A percentile compares a stretch with the other conserved stretches of the same genome.
Conservation (phyloP, 345 rosid genomes). For the Ailanthus altissimus region DNA sequence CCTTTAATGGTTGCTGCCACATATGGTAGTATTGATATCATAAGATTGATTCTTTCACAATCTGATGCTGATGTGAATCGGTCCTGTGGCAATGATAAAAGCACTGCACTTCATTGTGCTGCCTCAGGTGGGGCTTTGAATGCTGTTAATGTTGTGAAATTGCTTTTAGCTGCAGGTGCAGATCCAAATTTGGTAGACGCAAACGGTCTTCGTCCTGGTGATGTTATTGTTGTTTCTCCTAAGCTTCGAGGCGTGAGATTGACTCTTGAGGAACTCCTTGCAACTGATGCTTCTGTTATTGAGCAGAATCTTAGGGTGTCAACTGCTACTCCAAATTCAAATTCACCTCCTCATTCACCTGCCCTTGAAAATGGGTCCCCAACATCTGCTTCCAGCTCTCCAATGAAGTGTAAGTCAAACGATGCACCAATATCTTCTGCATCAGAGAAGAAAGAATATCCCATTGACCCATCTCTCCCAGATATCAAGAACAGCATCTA, state of each 20-base stretch:
- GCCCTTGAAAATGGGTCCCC: constrained; percentile 60
- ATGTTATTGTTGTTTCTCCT: constrained; percentile 80
- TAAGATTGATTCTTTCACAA: constrained; percentile 64
- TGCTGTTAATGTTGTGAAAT: constrained; percentile 69
- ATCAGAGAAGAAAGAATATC: constrained; percentile 84
- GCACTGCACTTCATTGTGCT: constrained; percentile 95
- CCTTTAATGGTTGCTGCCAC: constrained; percentile 96
- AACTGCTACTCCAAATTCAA: constrained; percentile 32
- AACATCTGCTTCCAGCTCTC: constrained; percentile 51
- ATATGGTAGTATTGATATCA: constrained; percentile 77
- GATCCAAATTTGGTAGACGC: constrained; percentile 64
- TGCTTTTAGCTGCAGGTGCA: constrained; percentile 83
- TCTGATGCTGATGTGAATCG: constrained; percentile 79
- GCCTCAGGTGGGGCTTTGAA: constrained; percentile 85
- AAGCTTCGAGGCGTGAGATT: constrained; percentile 56
- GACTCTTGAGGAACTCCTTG: constrained; percentile 70
- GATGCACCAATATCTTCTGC: constrained; percentile 33
- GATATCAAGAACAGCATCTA: constrained; percentile 95
- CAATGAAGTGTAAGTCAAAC: constrained; percentile 38
- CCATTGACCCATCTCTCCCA: constrained; percentile 89
- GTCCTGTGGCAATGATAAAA: constrained; percentile 59
- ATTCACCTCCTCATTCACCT: constrained; percentile 66
- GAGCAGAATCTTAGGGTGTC: constrained; percentile 54
- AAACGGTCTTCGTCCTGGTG: constrained; percentile 68
- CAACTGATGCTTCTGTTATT: constrained; percentile 48